Conservation (phyloP, 345 rosid species). For the Hibiscus tridactylites region DNA sequence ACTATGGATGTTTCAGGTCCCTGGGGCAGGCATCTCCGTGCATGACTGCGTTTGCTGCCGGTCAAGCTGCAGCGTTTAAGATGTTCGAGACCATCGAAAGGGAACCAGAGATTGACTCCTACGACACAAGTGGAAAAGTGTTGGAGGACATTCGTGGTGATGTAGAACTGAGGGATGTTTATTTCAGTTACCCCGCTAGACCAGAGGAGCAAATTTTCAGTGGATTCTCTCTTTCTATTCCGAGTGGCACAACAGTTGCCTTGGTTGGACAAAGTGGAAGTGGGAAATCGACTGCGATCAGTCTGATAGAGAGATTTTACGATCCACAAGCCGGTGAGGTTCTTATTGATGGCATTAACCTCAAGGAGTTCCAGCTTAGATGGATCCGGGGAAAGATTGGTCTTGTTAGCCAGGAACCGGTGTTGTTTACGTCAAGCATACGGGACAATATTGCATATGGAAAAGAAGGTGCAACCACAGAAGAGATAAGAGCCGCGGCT, state of each 20-base stretch:
- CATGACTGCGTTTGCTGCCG: slow-evolving; percentile 40
- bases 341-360: slow-evolving; percentile 17
- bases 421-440: slow-evolving; percentile 59
- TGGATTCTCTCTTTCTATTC: slow-evolving; percentile 55
- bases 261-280: slow-evolving; percentile 88
- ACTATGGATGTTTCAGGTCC: slow-evolving; percentile 41
- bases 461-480: slow-evolving; percentile 54
- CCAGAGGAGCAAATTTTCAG: slow-evolving; percentile 57
- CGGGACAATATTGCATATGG: slow-evolving; percentile 70
- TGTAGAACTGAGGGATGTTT: slow-evolving; percentile 52
- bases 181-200: slow-evolving; percentile 19
- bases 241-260: slow-evolving; percentile 68
- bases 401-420: slow-evolving; percentile 81
- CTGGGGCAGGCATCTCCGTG: slow-evolving; percentile 77
- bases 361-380: slow-evolving; percentile 60
- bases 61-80: slow-evolving; percentile 41
- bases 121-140: slow-evolving; percentile 40
- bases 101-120: slow-evolving; percentile 61
- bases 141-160: slow-evolving; percentile 60
- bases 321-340: slow-evolving; percentile 66
- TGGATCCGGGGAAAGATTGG: slow-evolving; percentile 77
- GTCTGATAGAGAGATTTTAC: slow-evolving; percentile 71
- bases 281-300: slow-evolving; percentile 70
- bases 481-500: slow-evolving; percentile 61
- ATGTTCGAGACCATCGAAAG: slow-evolving; percentile 76